A percentile compares a stretch with the other conserved stretches of the same genome.
These are phyloP conservation scores for Amauroascus niger DNA, from an alignment of 2,329 filamentous ascomycete genomes.

Conservation along the genomic window DNA sequence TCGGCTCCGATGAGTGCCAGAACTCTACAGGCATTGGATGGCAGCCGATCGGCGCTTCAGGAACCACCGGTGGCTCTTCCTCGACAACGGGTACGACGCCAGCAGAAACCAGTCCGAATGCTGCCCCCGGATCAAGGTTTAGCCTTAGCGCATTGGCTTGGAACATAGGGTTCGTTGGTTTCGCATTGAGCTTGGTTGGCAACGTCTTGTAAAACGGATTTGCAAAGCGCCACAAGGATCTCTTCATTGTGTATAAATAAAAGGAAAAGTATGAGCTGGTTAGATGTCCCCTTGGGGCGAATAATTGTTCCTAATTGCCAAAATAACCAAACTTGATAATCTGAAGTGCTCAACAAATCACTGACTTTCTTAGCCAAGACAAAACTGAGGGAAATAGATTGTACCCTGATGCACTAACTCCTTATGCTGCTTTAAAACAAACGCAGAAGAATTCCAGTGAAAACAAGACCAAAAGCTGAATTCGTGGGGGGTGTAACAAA, in stretches of 20 bases:
- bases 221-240: not conserved
- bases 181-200: not conserved
- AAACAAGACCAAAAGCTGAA: too few species aligned
- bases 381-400: too few species aligned
- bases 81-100: not conserved
- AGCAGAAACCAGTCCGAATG: not conserved
- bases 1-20: conserved; percentile 30
- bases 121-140: not conserved
- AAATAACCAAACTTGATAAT: too few species aligned
- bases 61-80: not conserved
- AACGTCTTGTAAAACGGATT: not conserved
- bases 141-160: not conserved
- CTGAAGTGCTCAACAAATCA: too few species aligned
- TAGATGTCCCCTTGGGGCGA: too few species aligned
- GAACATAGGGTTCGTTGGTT: not conserved
- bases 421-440: too few species aligned
- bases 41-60: conserved; percentile 15
- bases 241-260: not conserved
- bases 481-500: too few species aligned
- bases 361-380: too few species aligned
- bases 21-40: conserved; percentile 36
- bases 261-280: not conserved
- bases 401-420: too few species aligned
- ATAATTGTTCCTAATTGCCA: too few species aligned
- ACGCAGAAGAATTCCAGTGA: too few species aligned